phyloP scores from a whole-genome alignment of 108 stramenopile species.

The Schizochytrium sp. region DNA sequence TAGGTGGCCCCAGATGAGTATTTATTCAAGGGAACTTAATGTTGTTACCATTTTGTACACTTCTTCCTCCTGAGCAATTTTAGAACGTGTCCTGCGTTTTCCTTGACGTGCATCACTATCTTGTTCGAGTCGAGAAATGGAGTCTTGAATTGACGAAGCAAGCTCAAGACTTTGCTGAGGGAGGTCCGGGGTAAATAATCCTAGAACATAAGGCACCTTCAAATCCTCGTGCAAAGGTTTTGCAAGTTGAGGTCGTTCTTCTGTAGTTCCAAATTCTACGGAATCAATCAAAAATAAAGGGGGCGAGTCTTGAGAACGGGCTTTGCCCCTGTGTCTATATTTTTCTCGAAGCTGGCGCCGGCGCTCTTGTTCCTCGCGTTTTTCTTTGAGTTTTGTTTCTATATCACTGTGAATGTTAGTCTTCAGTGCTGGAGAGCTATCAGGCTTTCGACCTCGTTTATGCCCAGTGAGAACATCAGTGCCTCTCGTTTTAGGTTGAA shows the following conservation, averaged over 20 bases:
- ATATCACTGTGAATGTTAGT: too few species aligned
- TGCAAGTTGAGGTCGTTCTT: background rate
- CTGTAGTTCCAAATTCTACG: background rate
- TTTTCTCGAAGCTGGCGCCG: background rate
- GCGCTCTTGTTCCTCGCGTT: background rate
- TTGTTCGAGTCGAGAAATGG: too few species aligned
- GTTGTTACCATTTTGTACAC: too few species aligned
- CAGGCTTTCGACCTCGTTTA: too few species aligned
- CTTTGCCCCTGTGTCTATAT: background rate
- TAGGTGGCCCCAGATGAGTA: too few species aligned
- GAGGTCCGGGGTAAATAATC: background rate
- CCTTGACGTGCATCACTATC: background rate
- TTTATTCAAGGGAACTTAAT: too few species aligned
- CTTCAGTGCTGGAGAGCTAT: too few species aligned
- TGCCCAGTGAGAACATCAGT: too few species aligned
- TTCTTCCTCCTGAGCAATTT: background rate
- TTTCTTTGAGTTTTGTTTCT: too few species aligned
- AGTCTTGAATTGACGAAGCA: background rate
- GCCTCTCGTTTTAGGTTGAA: too few species aligned
- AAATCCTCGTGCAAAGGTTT: background rate
- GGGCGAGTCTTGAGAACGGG: background rate
- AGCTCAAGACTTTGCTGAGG: background rate
- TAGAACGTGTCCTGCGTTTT: background rate
- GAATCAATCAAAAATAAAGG: background rate
- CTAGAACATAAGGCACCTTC: background rate